Conservation (phyloP, 2,329 filamentous ascomycete species). For the Colletotrichum sp. region DNA sequence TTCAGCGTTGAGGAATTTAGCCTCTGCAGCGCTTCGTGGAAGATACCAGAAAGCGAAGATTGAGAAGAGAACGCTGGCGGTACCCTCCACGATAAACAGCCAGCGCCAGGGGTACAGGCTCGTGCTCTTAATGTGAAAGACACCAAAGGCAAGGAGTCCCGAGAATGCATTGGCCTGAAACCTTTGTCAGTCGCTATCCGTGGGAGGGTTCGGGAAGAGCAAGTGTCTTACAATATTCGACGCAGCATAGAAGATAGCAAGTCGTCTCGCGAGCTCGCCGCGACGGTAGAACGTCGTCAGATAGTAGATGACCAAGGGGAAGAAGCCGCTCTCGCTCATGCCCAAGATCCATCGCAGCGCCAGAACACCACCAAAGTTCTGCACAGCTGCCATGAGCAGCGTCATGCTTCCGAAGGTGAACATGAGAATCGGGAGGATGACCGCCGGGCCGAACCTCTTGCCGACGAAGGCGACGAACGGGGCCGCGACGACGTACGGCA, state of each 20-base stretch:
- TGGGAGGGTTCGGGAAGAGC: background rate
- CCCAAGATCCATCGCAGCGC: constrained; percentile 24
- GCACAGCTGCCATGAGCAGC: constrained; percentile 18
- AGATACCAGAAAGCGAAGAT: constrained; percentile 74
- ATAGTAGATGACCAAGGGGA: constrained; percentile 24
- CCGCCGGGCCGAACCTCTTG: constrained; percentile 72
- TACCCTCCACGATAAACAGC: constrained; percentile 59
- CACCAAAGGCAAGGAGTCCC: constrained; percentile 26
- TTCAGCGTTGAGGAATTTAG: constrained; percentile 67
- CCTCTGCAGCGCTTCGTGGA: constrained; percentile 67
- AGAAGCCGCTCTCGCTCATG: constrained; percentile 23
- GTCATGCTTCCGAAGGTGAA: constrained; percentile 68
- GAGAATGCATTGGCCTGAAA: constrained; percentile 10
- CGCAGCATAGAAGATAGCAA: constrained; percentile 22
- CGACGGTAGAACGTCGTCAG: constrained; percentile 25
- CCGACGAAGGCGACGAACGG: constrained; percentile 65
- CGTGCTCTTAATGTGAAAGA: constrained; percentile 47
- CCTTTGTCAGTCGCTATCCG: background rate
- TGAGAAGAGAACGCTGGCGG: constrained; percentile 64
- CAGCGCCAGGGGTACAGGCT: constrained; percentile 50
- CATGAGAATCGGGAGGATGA: constrained; percentile 76
- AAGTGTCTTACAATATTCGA: constrained; percentile 19
- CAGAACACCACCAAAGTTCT: constrained; percentile 28
- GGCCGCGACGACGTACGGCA: constrained; percentile 73
- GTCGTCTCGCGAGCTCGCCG: constrained; percentile 14